A percentile compares a stretch with the other conserved stretches of the same genome.
Conservation (phyloP, 257 asterid species). For the Lycium barbarum region DNA sequence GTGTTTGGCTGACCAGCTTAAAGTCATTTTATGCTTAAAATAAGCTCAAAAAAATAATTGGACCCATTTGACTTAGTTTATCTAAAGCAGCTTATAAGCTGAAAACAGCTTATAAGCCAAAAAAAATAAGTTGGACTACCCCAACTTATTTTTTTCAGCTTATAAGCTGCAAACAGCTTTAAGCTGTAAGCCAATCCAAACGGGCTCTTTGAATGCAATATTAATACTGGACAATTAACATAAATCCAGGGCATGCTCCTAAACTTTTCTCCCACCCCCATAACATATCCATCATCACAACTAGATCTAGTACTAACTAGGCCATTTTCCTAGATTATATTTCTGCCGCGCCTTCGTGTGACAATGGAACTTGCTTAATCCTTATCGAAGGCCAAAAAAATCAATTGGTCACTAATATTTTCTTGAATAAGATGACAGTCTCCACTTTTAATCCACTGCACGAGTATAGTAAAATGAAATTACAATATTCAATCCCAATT, state of each 20-base stretch:
- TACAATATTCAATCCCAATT: background rate
- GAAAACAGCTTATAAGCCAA: too few relatives aligned
- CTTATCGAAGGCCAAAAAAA: too few relatives aligned
- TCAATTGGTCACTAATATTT: background rate
- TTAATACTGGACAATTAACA: slow-evolving; percentile 33
- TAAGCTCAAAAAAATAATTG: too few relatives aligned
- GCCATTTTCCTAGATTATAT: slow-evolving; percentile 26
- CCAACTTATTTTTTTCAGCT: too few relatives aligned
- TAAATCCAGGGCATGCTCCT: slow-evolving; percentile 49
- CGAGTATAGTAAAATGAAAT: background rate
- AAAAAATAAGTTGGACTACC: too few relatives aligned
- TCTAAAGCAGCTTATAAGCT: too few relatives aligned
- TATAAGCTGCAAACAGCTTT: too few relatives aligned
- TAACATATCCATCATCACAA: background rate
- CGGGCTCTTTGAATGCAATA: slow-evolving; percentile 3
- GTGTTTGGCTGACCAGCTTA: too few relatives aligned
- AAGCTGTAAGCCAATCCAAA: too few relatives aligned
- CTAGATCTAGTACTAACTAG: slow-evolving; percentile 1
- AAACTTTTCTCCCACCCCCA: slow-evolving; percentile 40
- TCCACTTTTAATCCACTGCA: background rate
- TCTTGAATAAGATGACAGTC: background rate
- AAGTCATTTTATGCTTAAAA: too few relatives aligned
- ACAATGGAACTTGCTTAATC: background rate
- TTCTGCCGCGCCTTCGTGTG: slow-evolving; percentile 13
- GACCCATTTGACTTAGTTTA: too few relatives aligned